These are phyloP conservation scores for Prunus padus DNA, from an alignment of 306 rosid genomes.

Conservation along the genomic window DNA sequence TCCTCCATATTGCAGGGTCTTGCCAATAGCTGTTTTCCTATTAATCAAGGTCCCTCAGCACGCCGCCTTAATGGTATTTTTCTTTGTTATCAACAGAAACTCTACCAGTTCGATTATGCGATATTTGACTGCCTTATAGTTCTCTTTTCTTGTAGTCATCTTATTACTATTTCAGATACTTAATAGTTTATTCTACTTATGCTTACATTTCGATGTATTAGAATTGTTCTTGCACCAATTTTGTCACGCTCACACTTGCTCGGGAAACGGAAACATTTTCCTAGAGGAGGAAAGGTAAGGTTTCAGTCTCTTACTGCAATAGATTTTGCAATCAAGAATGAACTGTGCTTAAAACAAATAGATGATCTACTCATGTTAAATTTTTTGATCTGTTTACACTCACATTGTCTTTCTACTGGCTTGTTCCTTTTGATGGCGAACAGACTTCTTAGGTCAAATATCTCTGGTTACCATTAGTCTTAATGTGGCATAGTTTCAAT, in stretches of 20 bases:
- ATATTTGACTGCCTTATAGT: not conserved
- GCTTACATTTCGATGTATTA: constrained; percentile 34
- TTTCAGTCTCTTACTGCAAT: constrained; percentile 18
- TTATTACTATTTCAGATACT: not conserved
- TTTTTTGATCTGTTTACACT: too few species aligned
- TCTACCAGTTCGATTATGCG: constrained; percentile 11
- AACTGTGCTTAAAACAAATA: not conserved
- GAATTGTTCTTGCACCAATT: constrained; percentile 91
- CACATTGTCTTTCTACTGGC: too few species aligned
- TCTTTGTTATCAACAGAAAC: constrained; percentile 14
- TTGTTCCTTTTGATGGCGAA: too few species aligned
- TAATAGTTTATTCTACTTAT: constrained; percentile 20
- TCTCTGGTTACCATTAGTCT: not conserved
- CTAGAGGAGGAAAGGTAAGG: constrained; percentile 85
- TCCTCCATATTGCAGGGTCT: constrained; percentile 53
- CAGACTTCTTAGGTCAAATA: too few species aligned
- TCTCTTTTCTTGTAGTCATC: not conserved
- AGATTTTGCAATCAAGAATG: constrained; percentile 11
- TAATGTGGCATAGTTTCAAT: not conserved
- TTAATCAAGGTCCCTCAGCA: constrained; percentile 64
- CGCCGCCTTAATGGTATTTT: constrained; percentile 76
- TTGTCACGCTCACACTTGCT: constrained; percentile 91
- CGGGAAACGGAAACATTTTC: constrained; percentile 70
- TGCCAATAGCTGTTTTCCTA: constrained; percentile 77
- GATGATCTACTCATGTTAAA: too few species aligned